These are phyloP conservation scores for Amanita exitialis DNA, from an alignment of 768 basidiomycete genomes.

Conservation along the genomic window DNA sequence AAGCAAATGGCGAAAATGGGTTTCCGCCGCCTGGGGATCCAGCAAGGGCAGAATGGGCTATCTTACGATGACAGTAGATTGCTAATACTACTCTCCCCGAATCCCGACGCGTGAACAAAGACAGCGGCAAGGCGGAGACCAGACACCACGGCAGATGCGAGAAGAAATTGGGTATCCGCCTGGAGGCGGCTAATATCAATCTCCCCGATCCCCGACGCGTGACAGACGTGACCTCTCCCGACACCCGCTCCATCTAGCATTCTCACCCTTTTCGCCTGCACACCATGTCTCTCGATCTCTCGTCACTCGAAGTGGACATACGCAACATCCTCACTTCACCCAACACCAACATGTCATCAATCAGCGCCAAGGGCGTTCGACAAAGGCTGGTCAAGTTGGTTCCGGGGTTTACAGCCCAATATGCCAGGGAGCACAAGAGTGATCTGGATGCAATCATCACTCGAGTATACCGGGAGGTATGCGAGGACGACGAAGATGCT, in stretches of 20 bases:
- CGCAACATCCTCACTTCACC: slow-evolving; percentile 66
- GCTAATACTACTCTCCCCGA: no score
- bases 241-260: not conserved
- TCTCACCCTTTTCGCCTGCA: not conserved
- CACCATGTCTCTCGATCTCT: slow-evolving; percentile 43
- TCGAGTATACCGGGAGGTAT: slow-evolving; percentile 53
- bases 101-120: slow-evolving; percentile 29
- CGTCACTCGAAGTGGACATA: slow-evolving; percentile 50
- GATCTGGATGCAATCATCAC: slow-evolving; percentile 65
- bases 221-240: slow-evolving; percentile 1
- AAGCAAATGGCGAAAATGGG: slow-evolving; percentile 24
- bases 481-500: slow-evolving; percentile 11
- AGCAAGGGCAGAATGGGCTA: slow-evolving; percentile 55
- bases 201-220: not conserved
- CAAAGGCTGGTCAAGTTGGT: slow-evolving; percentile 52
- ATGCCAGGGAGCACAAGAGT: slow-evolving; percentile 55
- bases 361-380: slow-evolving; percentile 85
- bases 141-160: not conserved
- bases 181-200: no score
- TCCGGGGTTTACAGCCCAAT: slow-evolving; percentile 42
- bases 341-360: slow-evolving; percentile 64
- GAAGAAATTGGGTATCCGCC: slow-evolving; percentile 47
- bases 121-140: slow-evolving; percentile 26
- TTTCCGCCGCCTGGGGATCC: slow-evolving; percentile 60
- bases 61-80: slow-evolving; percentile 32